Evolutionary conservation across 1,284 basidiomycete species (phyloP), one percentile per base, ranked within the genome.

Genomic region (Leccinum insolens): DNA sequence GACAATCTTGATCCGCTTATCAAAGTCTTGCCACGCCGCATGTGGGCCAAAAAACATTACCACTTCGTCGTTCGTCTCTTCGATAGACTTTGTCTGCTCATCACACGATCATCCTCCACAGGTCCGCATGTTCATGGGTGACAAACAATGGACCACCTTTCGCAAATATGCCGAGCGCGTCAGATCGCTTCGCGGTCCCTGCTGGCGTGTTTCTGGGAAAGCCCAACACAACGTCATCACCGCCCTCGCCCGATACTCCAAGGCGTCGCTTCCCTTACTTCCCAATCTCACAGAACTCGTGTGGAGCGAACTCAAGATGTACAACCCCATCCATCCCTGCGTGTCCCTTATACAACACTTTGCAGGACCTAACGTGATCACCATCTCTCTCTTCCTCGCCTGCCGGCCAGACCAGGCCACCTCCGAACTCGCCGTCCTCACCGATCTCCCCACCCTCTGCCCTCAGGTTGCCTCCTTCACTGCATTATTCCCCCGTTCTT

Each of bases 281-380:
- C 77, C 75, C 2, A 77, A 75, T 28, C 68, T 77, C 39, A 76
- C 61, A 0, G 76, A 77, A n/a, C 72, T 76, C 49, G 61, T 70
- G 25, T 78, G 75, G 75, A 69, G 69, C 37, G 69, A 78, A 67
- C 70, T 71, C 15, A 74, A 72, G 57, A 76, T 75, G 73, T 74
- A 71, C 2, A 73, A 75, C 58, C 57, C 75, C 6, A 72, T 74
- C 25, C 67, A 76, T 52, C 74, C 76, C 3, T 75, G 76, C 44
- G 67, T 77, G 5, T 76, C 76, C 3, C 73, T 77, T 8, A 68
- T 75, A 44, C 68, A 65, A 59, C 67, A 77, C 25, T 77, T 75
- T 65, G 71, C 68, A n/a, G 74, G 76, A 4, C 71, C 76, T 2
- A 7, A 58, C 2, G 65, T 75, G 2, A 75, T 64, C 3, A 66